Evolutionary conservation across 192 early-diverging fungal genomes (phyloP), one percentile per base, ranked within the genome.

Genomic region (Coemansia sp.): DNA sequence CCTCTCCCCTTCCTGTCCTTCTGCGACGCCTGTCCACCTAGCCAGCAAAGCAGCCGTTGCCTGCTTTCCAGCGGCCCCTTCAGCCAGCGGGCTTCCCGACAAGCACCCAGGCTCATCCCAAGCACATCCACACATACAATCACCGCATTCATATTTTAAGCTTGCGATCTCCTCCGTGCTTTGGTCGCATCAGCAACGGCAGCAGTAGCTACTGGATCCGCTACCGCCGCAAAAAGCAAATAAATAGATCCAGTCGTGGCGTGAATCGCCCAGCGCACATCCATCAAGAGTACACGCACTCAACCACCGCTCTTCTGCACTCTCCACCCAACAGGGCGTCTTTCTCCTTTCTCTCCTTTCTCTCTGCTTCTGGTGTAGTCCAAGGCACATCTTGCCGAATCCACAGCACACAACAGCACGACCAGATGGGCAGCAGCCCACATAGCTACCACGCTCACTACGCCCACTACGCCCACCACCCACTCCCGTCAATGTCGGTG

Each of bases 131-230:
- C 15, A 46, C 43, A 46, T 4, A n/a, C 0, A 30, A 57, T 57
- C 55, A 57, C 30, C 31, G 31, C 55, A 57, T 57, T 57, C n/a
- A n/a, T 12, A 18, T 18, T 26, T 34, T 15, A 26, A n/a, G 28
- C 1, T 6, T 57, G 55, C 31, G 55, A n/a, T 30, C 28, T 33
- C n/a, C 5, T 10, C 55, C 34, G 48, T 26, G 55, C 55, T 57
- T 57, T 34, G 13, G 55, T 57, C 55, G 31, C 31, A 57, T 57
- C 55, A 57, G 55, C 55, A 31, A 18, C 21, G 26, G 48, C 48
- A 49, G 46, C 46, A 46, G 43, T n/a, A 51, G 9, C 48, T 51
- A 51, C 23, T 51, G 25, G 48, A 51, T 51, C 48, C 48, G 48
- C 48, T 25, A 8, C 48, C 48, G 9, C 25, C 23, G 40, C 40